Conservation (phyloP, 805 yeast species). For the Lachancea fermentati region DNA sequence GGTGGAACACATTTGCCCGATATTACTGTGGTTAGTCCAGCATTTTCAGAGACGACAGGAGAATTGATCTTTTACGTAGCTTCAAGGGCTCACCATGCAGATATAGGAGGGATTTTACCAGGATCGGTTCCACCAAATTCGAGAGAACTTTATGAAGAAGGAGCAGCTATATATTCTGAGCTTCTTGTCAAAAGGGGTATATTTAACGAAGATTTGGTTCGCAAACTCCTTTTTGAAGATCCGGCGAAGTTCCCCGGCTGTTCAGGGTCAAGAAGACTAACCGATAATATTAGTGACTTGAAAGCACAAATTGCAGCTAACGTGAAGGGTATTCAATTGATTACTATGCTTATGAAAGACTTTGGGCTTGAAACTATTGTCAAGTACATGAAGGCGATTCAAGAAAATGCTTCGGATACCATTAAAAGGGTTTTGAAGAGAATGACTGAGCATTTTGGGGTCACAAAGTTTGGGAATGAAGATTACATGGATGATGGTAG, state of each 20-base stretch:
- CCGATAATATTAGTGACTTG: constrained; percentile 78
- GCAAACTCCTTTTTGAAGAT: constrained; percentile 60
- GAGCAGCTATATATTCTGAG: constrained; percentile 80
- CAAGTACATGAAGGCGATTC: constrained; percentile 77
- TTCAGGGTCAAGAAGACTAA: constrained; percentile 78
- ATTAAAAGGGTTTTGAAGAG: constrained; percentile 37
- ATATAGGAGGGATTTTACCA: constrained; percentile 89
- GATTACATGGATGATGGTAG: constrained; percentile 85
- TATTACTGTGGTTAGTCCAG: constrained; percentile 90
- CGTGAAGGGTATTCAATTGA: constrained; percentile 69
- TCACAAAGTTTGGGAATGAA: constrained; percentile 37
- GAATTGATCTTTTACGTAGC: constrained; percentile 81
- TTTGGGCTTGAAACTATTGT: constrained; percentile 55
- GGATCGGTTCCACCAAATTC: constrained; percentile 96
- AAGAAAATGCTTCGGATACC: constrained; percentile 67
- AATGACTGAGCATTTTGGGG: constrained; percentile 41
- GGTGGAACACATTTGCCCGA: constrained; percentile 91
- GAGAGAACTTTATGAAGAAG: constrained; percentile 79
- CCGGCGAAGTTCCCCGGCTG: constrained; percentile 81
- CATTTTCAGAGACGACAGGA: constrained; percentile 57
- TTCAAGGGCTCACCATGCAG: constrained; percentile 94
- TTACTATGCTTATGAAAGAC: constrained; percentile 55
- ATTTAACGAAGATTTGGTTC: constrained; percentile 69
- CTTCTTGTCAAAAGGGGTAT: constrained; percentile 63
- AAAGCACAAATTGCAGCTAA: constrained; percentile 89